Base-by-base conservation (phyloP, 148 eudicot species). In the Cornus controversa region DNA sequence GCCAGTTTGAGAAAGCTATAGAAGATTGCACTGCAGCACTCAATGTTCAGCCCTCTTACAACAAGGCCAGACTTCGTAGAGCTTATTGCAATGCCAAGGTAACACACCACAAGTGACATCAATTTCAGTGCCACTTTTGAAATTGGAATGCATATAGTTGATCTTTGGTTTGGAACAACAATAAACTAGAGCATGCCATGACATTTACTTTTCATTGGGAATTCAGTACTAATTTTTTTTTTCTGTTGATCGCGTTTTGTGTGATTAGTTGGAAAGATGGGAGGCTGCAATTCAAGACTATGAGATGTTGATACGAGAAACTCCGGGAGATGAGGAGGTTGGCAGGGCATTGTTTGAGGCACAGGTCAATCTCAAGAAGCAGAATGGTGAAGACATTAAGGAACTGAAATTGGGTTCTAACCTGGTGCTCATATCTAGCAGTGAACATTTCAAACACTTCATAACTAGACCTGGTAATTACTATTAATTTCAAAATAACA, bases 11-110 rank as follows among this genome's bases (percentile, higher is more conserved):
- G 82, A 89, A 89, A 71, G 90, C 90, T 15, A 62, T 88, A 4
- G 92, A 92, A 62, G 97, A 92, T 76, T 90, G 92, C 75, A 84
- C 82, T 8, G 69, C 80, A n/a, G 94, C 92, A 70, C 92, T 92
- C 54, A 69, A 9, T 60, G 70, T 90, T 2, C 79, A 78, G 65
- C 97, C 97, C 85, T 83, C 86, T 15, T 92, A 90, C 74, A 82
- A 80, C 34, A 92, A 89, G 82, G 97, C 92, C 57, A 90, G 92
- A 79, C 72, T 89, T 23, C 79, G 97, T 14, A 88, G 94, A 36
- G 97, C 94, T 31, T 80, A 89, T 67, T 92, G 93, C 77, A 77
- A 89, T 22, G 83, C 86, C 47, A 81, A 90, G 88, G 85, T 90
- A 58, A 60, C 11, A 8, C 25, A 16, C 40, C 28, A 5, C 6